Conservation (phyloP, 75 land plant species). For the Pinus albicaulis region DNA sequence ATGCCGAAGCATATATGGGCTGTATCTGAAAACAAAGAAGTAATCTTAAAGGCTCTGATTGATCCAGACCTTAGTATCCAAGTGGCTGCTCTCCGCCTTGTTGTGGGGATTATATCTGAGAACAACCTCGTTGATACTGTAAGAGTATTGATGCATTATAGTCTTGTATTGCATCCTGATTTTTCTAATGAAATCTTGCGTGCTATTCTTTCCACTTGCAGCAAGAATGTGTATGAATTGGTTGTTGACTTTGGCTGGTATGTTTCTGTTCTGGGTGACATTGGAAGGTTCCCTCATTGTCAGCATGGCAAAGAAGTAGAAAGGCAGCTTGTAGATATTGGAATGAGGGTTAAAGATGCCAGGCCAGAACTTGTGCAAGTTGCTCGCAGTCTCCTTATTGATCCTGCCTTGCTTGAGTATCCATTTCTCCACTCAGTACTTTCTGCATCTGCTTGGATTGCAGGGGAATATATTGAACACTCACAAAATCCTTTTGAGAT, state of each 20-base stretch:
- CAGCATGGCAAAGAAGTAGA: slow-evolving; percentile 83
- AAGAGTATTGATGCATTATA: slow-evolving; percentile 57
- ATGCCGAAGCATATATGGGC: slow-evolving; percentile 62
- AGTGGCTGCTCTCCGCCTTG: slow-evolving; percentile 58
- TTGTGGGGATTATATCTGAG: slow-evolving; percentile 81
- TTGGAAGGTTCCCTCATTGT: slow-evolving; percentile 73
- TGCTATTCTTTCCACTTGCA: slow-evolving; percentile 69
- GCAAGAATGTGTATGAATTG: slow-evolving; percentile 67
- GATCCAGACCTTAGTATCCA: slow-evolving; percentile 78
- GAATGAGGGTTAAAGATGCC: slow-evolving; percentile 80
- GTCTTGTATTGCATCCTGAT: slow-evolving; percentile 61
- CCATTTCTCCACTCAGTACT: slow-evolving; percentile 57
- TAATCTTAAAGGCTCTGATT: slow-evolving; percentile 60
- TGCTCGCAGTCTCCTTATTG: slow-evolving; percentile 75
- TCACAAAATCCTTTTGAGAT: slow-evolving; percentile 71
- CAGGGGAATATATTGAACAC: slow-evolving; percentile 86
- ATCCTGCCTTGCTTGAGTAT: slow-evolving; percentile 82
- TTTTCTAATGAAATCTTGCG: slow-evolving; percentile 87
- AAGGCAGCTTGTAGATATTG: slow-evolving; percentile 88
- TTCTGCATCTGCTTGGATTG: slow-evolving; percentile 90
- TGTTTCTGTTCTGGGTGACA: slow-evolving; percentile 75
- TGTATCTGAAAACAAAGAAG: slow-evolving; percentile 68
- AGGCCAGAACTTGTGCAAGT: slow-evolving; percentile 69
- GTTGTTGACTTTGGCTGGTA: slow-evolving; percentile 96
- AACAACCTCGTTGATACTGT: slow-evolving; percentile 69